Conservation (phyloP, 2,329 filamentous ascomycete species). For the Gnomoniopsis smithogilvyi region DNA sequence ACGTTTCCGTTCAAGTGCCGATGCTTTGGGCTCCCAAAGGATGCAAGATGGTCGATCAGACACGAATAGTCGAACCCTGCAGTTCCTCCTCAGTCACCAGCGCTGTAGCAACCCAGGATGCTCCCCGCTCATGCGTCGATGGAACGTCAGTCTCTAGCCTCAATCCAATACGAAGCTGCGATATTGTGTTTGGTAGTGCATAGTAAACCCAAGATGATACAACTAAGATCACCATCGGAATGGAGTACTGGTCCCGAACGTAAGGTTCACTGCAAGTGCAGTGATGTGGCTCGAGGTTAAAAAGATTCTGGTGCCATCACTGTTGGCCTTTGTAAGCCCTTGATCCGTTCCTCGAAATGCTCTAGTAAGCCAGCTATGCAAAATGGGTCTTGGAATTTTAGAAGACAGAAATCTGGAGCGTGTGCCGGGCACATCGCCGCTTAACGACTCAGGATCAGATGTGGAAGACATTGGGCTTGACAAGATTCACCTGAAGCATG, state of each 20-base stretch:
- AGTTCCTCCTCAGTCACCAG: no score
- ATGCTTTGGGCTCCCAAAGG: no score
- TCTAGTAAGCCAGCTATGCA: background rate
- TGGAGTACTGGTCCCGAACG: no score
- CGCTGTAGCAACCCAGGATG: background rate
- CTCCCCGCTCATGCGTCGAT: background rate
- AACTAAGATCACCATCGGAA: background rate
- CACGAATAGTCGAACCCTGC: no score
- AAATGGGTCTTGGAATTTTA: constrained; percentile 25
- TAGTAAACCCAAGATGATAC: background rate
- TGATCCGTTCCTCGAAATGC: no score
- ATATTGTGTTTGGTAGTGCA: background rate
- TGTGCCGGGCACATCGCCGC: constrained; percentile 25
- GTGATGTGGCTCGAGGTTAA: background rate
- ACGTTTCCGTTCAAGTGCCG: no score
- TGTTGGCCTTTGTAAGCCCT: no score
- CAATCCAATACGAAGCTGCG: background rate
- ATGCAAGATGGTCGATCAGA: no score
- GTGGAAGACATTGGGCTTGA: constrained; percentile 18
- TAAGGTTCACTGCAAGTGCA: no score
- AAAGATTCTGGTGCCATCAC: background rate
- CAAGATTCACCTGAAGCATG: constrained; percentile 24
- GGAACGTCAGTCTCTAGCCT: background rate
- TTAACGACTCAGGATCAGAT: constrained; percentile 22
- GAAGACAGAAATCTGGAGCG: constrained; percentile 25